phyloP scores from a whole-genome alignment of 1,284 basidiomycete genomes.

The Agroathelia rolfsii region DNA sequence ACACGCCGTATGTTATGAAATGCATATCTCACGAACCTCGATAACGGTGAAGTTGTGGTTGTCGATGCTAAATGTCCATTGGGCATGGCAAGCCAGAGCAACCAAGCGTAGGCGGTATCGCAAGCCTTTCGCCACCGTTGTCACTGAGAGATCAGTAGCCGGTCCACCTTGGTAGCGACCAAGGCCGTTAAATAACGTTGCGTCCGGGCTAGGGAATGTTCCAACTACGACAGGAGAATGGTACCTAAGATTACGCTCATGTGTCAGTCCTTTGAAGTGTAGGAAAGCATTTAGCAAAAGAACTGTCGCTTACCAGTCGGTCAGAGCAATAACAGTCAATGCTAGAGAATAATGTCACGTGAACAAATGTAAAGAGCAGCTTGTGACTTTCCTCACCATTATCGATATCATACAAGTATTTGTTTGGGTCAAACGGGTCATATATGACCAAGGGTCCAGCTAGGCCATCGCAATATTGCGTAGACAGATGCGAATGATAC shows the following conservation, averaged over 20 bases:
- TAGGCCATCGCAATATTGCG: constrained; percentile 36
- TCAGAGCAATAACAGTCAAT: not conserved
- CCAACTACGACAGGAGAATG: constrained; percentile 19
- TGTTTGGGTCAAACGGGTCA: constrained; percentile 30
- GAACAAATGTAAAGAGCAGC: not conserved
- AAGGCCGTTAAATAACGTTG: constrained; percentile 22
- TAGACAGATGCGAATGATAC: constrained; percentile 19
- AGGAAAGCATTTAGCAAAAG: constrained; percentile 1
- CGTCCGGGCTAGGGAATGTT: constrained; percentile 21
- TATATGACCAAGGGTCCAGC: constrained; percentile 30
- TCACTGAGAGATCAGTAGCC: constrained; percentile 20
- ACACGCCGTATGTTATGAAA: constrained; percentile 12
- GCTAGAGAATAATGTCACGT: constrained; percentile 12
- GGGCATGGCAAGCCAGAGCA: constrained; percentile 35
- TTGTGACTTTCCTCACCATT: constrained; percentile 18
- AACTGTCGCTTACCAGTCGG: not conserved
- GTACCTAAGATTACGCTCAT: constrained; percentile 20
- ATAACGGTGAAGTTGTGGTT: constrained; percentile 37
- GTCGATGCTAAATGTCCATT: constrained; percentile 35
- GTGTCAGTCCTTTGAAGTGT: constrained; percentile 4
- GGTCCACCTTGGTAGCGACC: constrained; percentile 29
- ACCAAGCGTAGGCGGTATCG: constrained; percentile 41
- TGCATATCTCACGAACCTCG: constrained; percentile 26
- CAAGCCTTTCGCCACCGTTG: constrained; percentile 25
- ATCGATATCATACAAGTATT: constrained; percentile 30